Evolutionary conservation across 169 alveolate genomes (phyloP), one percentile per base, ranked within the genome.

Genomic region (Babesia sp.): DNA sequence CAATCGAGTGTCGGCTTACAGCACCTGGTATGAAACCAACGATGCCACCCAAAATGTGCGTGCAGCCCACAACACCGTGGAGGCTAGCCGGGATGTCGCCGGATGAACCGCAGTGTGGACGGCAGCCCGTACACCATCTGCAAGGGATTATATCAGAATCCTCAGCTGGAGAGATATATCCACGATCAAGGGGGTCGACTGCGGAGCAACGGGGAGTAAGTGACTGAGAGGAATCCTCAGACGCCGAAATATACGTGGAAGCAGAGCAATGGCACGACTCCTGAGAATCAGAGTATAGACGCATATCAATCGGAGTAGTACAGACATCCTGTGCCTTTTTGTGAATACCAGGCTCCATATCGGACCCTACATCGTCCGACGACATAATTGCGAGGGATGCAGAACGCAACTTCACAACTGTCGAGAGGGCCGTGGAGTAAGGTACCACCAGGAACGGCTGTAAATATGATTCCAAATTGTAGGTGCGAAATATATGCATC

Each of bases 1-100:
- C 94, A 7, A 95, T 90, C 46, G 86, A 88, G 55, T 95, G 98
- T 3, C 95, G 67, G 46, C 96, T 91, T 14, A 80, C 81, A 18
- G 95, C 83, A 72, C 92, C 90, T 6, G 95, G 94, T 31, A 95
- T 90, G 59, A 87, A 86, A 66, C 94, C 98, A 14, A 95, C 86
- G 8, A 91, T 81, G 16, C 99, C 99, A 14, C 98, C 97, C 18
- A 68, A 31, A 1, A 53, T 24, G 58, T 55, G 59, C 3, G 57
- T 45, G 34, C 24, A n/a, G 36, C 67, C 67, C 4, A 57, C 36
- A 20, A 57, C 48, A 20, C 61, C 34, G 29, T 57, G 50, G 24
- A 4, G 53, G 8, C 11, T 33, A 1, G 9, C 41, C 31, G 50
- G 50, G 50, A 22, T 31, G 33, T 33, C 0, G 11, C 34, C 53